Conservation (phyloP, 2,329 filamentous ascomycete species). For the Cladosporium sp. region DNA sequence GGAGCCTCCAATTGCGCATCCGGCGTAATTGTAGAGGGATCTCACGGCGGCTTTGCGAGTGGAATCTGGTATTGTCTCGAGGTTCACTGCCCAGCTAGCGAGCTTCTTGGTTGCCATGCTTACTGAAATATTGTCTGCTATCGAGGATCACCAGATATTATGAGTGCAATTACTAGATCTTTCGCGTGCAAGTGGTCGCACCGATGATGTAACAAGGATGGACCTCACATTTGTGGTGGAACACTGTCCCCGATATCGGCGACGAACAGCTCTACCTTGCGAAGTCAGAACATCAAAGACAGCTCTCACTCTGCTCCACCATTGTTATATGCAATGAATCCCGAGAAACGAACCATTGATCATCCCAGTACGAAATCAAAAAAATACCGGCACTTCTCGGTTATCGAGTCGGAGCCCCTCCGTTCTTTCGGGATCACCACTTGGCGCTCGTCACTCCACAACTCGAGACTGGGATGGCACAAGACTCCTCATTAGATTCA, state of each 20-base stretch:
- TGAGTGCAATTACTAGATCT: not conserved
- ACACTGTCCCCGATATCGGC: not conserved
- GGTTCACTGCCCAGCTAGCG: conserved; percentile 49
- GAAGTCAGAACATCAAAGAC: not conserved
- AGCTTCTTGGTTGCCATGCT: conserved; percentile 50
- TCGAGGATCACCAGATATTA: not conserved
- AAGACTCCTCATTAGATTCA: not conserved
- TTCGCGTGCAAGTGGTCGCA: not conserved
- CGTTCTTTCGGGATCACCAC: not conserved
- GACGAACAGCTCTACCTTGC: not conserved
- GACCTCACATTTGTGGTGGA: not conserved
- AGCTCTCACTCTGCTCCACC: not conserved
- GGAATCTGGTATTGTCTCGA: conserved; percentile 43
- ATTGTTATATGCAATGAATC: not conserved
- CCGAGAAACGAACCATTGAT: not conserved
- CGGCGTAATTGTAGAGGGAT: conserved; percentile 56
- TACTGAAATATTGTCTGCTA: not conserved
- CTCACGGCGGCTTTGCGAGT: conserved; percentile 48
- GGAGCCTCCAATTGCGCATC: conserved; percentile 55
- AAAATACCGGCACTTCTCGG: not conserved
- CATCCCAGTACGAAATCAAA: not conserved
- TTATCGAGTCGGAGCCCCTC: not conserved
- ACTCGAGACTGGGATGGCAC: not conserved
- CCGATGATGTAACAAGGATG: not conserved
- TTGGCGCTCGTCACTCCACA: not conserved